Conservation (phyloP, 441 rosid species). For the Adansonia rubrostipa region DNA sequence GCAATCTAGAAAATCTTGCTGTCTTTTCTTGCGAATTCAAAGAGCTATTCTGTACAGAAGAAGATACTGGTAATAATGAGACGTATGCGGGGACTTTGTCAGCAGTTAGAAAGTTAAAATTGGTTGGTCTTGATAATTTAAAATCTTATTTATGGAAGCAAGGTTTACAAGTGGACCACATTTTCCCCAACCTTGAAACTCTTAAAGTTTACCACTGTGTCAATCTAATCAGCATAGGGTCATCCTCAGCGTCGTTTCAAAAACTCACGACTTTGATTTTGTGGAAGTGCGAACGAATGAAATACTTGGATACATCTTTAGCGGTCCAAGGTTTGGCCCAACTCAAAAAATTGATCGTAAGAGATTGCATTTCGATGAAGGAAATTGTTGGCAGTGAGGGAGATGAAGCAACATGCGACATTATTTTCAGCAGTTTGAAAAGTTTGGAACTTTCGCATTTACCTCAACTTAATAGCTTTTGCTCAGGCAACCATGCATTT, state of each 20-base stretch:
- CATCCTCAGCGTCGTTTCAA: slow-evolving; percentile 17
- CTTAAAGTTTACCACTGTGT: slow-evolving; percentile 6
- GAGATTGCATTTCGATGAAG: slow-evolving; percentile 22
- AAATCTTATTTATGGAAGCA: background rate
- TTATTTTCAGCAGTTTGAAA: slow-evolving; percentile 28
- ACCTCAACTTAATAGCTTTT: slow-evolving; percentile 33
- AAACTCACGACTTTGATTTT: slow-evolving; percentile 29
- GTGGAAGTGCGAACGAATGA: slow-evolving; percentile 26
- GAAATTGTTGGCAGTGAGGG: slow-evolving; percentile 19
- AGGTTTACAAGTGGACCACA: background rate
- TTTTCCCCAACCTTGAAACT: background rate
- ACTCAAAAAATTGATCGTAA: slow-evolving; percentile 22
- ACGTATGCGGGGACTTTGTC: background rate
- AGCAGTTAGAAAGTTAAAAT: background rate
- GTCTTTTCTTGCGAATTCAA: background rate
- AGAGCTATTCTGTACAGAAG: background rate
- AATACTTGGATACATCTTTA: slow-evolving; percentile 24
- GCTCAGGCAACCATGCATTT: slow-evolving; percentile 17
- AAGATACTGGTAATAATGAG: background rate
- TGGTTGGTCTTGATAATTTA: background rate
- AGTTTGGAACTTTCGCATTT: slow-evolving; percentile 21
- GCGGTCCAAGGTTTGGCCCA: slow-evolving; percentile 29
- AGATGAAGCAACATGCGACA: background rate
- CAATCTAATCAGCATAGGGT: slow-evolving; percentile 11
- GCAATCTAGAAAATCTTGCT: background rate